phyloP scores from a whole-genome alignment of 192 early-diverging fungal genomes.

The Neocallimastix lanati region DNA sequence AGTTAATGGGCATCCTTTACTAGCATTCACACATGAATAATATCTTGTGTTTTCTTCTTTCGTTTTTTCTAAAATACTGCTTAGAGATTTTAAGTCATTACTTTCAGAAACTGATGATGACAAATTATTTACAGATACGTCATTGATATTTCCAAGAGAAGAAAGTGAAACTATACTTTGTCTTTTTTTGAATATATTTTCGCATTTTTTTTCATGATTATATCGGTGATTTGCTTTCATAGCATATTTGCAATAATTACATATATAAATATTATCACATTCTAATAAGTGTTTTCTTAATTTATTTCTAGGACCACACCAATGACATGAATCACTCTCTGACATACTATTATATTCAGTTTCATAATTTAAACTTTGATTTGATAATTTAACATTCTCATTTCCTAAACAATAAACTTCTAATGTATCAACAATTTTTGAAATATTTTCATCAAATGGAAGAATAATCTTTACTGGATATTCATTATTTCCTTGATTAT shows the following conservation, averaged over 20 bases:
- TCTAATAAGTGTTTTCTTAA: background rate
- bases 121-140: background rate
- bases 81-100: background rate
- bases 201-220: background rate
- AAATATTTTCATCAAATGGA: background rate
- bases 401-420: background rate
- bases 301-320: background rate
- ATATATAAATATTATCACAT: background rate
- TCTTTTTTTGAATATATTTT: background rate
- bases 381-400: background rate
- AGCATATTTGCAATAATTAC: background rate
- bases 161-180: background rate
- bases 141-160: background rate
- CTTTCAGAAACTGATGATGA: background rate
- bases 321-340: background rate
- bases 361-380: background rate
- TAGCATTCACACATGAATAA: background rate
- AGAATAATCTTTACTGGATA: background rate
- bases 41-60: background rate
- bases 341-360: background rate
- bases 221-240: background rate
- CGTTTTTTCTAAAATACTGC: background rate
- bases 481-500: background rate
- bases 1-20: background rate
- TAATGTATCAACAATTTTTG: background rate